Evolutionary conservation across 1,284 basidiomycete species (phyloP).

Genomic region (Malassezia dermatis): DNA sequence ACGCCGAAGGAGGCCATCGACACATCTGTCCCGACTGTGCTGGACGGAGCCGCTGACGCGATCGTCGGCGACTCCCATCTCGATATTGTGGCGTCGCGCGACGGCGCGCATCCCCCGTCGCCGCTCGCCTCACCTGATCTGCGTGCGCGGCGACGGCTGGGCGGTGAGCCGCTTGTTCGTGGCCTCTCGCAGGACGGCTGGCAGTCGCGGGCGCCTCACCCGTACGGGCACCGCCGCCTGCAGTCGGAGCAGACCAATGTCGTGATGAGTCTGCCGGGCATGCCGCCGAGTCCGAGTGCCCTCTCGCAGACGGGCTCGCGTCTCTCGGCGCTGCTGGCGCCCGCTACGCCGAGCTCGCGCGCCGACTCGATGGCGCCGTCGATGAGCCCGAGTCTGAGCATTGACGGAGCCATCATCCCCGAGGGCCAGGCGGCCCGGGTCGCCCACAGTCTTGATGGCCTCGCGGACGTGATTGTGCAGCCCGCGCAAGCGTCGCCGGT

Average conservation of each 20-base stretch:
- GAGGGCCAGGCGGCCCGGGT: slow-evolving; percentile 30
- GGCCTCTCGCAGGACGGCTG: slow-evolving; percentile 1
- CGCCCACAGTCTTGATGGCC: slow-evolving; percentile 31
- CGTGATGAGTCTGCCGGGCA: neutral
- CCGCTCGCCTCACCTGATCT: slow-evolving; percentile 2
- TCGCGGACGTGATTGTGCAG: slow-evolving; percentile 28
- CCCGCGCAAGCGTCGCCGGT: neutral
- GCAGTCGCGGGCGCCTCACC: neutral
- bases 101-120: neutral
- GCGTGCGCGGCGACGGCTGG: neutral
- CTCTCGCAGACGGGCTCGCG: slow-evolving; percentile 1
- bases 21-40: slow-evolving; percentile 38
- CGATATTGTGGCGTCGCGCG: slow-evolving; percentile 35
- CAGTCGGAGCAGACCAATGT: slow-evolving; percentile 8
- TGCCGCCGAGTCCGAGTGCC: neutral
- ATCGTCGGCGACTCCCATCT: slow-evolving; percentile 34
- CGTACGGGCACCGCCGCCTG: slow-evolving; percentile 10
- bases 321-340: neutral
- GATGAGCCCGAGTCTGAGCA: slow-evolving; percentile 31
- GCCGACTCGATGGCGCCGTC: neutral
- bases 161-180: neutral
- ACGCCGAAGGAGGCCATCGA: slow-evolving; percentile 41
- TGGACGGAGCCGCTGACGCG: slow-evolving; percentile 43
- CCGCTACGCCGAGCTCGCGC: neutral
- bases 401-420: slow-evolving; percentile 44